Evolutionary conservation across 345 rosid genomes (phyloP).

Genomic region (Litchi chinensis): DNA sequence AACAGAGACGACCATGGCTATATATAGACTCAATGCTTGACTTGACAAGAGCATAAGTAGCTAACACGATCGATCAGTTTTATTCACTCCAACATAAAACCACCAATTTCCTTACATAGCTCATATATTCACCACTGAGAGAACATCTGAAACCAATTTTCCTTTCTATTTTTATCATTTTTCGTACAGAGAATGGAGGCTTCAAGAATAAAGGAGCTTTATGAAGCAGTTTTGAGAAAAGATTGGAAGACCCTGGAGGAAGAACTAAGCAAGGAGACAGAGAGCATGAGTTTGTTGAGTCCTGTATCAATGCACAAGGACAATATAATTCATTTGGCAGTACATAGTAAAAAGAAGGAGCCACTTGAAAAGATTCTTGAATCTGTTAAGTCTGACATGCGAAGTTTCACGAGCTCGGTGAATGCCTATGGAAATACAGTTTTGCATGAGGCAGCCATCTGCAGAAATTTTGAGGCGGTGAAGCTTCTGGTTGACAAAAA

Average conservation of each 20-base stretch:
- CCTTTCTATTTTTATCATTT: no score
- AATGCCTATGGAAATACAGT: slow-evolving; percentile 18
- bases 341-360: background rate
- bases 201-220: background rate
- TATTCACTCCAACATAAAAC: no score
- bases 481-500: background rate
- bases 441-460: slow-evolving; percentile 19
- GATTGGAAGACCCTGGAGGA: background rate
- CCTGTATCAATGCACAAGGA: background rate
- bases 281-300: background rate
- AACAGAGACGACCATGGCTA: no score
- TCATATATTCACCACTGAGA: no score
- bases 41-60: no score
- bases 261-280: no score
- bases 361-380: background rate
- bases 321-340: background rate
- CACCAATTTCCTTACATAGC: no score
- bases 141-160: no score
- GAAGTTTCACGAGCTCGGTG: background rate
- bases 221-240: background rate
- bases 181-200: no score
- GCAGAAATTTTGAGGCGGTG: background rate
- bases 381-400: accelerated
- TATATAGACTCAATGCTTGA: no score
- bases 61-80: no score